Evolutionary conservation across 768 basidiomycete species (phyloP).

Genomic region (Leccinum subgranulosum): DNA sequence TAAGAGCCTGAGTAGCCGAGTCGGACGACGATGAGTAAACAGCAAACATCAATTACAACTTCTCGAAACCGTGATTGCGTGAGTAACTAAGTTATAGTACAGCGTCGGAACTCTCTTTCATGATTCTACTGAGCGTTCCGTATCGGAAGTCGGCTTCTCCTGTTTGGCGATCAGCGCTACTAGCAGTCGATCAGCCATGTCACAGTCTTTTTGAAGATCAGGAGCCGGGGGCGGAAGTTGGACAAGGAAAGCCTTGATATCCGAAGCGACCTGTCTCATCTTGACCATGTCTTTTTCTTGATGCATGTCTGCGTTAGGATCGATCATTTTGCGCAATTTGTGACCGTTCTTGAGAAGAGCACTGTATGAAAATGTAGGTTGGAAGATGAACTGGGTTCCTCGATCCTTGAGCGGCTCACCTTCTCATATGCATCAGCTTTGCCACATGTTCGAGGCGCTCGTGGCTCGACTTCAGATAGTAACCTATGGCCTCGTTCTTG

Average conservation of each 20-base stretch:
- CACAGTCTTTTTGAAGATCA: slow-evolving; percentile 26
- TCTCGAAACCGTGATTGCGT: too few relatives aligned
- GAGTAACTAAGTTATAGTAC: too few relatives aligned
- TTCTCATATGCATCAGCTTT: slow-evolving; percentile 27
- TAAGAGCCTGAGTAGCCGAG: too few relatives aligned
- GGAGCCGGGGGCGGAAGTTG: slow-evolving; percentile 18
- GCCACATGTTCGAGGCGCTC: slow-evolving; percentile 35
- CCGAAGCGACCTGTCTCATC: slow-evolving; percentile 28
- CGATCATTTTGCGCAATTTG: slow-evolving; percentile 30
- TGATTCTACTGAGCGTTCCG: slow-evolving; percentile 3
- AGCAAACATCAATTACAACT: too few relatives aligned
- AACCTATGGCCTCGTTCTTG: slow-evolving; percentile 33
- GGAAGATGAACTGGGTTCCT: background rate
- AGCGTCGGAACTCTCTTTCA: too few relatives aligned
- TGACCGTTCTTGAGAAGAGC: slow-evolving; percentile 23
- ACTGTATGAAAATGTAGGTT: slow-evolving; percentile 13
- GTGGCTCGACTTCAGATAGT: slow-evolving; percentile 27
- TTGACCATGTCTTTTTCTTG: slow-evolving; percentile 13
- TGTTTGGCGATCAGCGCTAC: slow-evolving; percentile 6
- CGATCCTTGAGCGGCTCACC: slow-evolving; percentile 24
- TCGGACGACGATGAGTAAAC: too few relatives aligned
- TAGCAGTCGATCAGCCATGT: slow-evolving; percentile 26
- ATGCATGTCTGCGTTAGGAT: slow-evolving; percentile 31
- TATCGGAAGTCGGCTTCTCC: slow-evolving; percentile 21
- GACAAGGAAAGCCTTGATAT: slow-evolving; percentile 28